Evolutionary conservation across 1,284 basidiomycete genomes (phyloP).

Genomic region (Trichosporon inkin): DNA sequence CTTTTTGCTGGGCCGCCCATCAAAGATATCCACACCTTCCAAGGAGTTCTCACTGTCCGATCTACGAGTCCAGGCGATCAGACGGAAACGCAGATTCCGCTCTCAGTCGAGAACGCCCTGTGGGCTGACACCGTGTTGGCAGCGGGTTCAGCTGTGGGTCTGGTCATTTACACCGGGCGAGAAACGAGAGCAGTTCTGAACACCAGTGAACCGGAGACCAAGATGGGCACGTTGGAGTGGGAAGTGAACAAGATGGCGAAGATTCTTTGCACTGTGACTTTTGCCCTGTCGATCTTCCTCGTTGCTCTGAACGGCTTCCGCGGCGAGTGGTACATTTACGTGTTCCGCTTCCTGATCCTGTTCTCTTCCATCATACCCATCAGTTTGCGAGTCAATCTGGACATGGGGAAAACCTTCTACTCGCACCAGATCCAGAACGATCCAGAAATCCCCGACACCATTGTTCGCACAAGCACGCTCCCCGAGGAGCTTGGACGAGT

Average conservation of each 20-base stretch:
- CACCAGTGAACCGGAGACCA: constrained; percentile 93
- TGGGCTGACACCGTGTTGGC: constrained; percentile 99
- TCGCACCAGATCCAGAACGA: constrained; percentile 93
- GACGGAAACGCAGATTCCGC: constrained; percentile 65
- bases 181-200: constrained; percentile 99
- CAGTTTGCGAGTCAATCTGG: constrained; percentile 94
- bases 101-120: constrained; percentile 88
- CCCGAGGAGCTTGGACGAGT: constrained; percentile 96
- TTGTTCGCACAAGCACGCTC: constrained; percentile 92
- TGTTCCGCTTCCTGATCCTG: constrained; percentile 93
- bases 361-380: constrained; percentile 99
- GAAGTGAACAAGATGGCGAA: constrained; percentile 97
- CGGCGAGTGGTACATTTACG: constrained; percentile 92
- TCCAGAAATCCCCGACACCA: constrained; percentile 85
- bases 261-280: constrained; percentile 93
- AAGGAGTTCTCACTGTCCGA: constrained; percentile 85
- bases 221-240: constrained; percentile 83
- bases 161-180: constrained; percentile 88
- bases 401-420: constrained; percentile 99
- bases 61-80: constrained; percentile 51
- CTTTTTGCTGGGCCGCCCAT: constrained; percentile 89
- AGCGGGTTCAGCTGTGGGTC: constrained; percentile 85
- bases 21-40: constrained; percentile 94
- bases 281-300: constrained; percentile 81
- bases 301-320: constrained; percentile 96